Conservation (phyloP, 768 basidiomycete species). For the Boletellus ananiceps region DNA sequence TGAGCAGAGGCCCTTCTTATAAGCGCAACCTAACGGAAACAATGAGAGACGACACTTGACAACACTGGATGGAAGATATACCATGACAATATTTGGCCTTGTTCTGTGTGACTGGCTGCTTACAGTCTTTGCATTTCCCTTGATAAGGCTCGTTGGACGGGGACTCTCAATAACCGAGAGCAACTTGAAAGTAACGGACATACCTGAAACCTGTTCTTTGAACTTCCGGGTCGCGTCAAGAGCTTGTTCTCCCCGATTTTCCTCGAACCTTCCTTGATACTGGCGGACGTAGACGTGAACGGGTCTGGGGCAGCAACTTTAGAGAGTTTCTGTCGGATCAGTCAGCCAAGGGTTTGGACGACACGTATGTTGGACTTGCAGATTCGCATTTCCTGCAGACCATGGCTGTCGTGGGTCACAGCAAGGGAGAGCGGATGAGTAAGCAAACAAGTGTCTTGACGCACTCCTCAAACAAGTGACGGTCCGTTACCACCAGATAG, state of each 20-base stretch:
- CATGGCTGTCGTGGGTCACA: constrained; percentile 41
- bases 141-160: constrained; percentile 62
- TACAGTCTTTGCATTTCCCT: constrained; percentile 84
- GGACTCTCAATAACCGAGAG: constrained; percentile 1
- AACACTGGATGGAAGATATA: constrained; percentile 30
- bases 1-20: constrained; percentile 80
- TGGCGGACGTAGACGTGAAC: constrained; percentile 65
- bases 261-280: constrained; percentile 76
- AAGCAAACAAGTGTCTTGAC: constrained; percentile 5
- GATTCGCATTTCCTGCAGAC: constrained; percentile 86
- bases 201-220: constrained; percentile 76
- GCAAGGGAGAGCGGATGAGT: constrained; percentile 11
- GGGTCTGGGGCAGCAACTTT: constrained; percentile 89
- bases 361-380: constrained; percentile 34
- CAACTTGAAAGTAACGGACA: constrained; percentile 23
- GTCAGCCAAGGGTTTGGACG: constrained; percentile 5
- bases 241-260: constrained; percentile 86
- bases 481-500: no score
- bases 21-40: constrained; percentile 64
- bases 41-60: constrained; percentile 3
- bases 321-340: constrained; percentile 67
- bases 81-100: constrained; percentile 88
- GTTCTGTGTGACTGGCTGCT: constrained; percentile 79
- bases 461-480: no score
- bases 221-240: constrained; percentile 60